Evolutionary conservation across 2,329 filamentous ascomycete species (phyloP).

Genomic region (Thielaviopsis populi): DNA sequence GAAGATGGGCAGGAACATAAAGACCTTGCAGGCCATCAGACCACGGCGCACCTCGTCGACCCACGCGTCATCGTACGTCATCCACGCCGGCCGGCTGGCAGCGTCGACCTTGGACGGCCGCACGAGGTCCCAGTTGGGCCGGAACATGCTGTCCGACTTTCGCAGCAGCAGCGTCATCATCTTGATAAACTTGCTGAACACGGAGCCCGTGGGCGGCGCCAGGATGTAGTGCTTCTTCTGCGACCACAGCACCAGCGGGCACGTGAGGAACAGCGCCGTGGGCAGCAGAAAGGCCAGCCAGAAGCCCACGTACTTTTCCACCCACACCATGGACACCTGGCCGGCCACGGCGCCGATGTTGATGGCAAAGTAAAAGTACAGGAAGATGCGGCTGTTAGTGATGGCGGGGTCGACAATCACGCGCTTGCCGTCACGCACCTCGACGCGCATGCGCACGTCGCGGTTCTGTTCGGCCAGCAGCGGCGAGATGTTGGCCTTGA

Average conservation of each 20-base stretch:
- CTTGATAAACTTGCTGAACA: slow-evolving; percentile 50
- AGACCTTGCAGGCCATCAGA: slow-evolving; percentile 54
- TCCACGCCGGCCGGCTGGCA: slow-evolving; percentile 48
- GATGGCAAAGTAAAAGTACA: slow-evolving; percentile 45
- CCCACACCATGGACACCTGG: slow-evolving; percentile 53
- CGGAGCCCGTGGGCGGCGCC: slow-evolving; percentile 54
- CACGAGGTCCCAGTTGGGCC: slow-evolving; percentile 50
- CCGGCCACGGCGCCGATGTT: slow-evolving; percentile 49
- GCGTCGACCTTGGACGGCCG: slow-evolving; percentile 50
- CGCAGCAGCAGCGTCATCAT: slow-evolving; percentile 48
- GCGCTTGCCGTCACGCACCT: slow-evolving; percentile 43
- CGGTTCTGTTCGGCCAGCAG: slow-evolving; percentile 57
- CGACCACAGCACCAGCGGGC: slow-evolving; percentile 46
- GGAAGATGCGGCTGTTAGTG: slow-evolving; percentile 53
- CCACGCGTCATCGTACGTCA: slow-evolving; percentile 73
- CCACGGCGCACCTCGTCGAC: slow-evolving; percentile 64
- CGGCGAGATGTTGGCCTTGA: slow-evolving; percentile 67
- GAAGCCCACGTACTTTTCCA: slow-evolving; percentile 62
- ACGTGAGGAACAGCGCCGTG: slow-evolving; percentile 47
- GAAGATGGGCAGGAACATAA: slow-evolving; percentile 51
- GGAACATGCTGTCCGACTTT: slow-evolving; percentile 47
- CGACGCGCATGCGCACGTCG: slow-evolving; percentile 41
- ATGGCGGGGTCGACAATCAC: slow-evolving; percentile 57
- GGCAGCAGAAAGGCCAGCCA: slow-evolving; percentile 57
- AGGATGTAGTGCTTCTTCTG: slow-evolving; percentile 46